A percentile compares a stretch with the other conserved stretches of the same genome.
Conservation (phyloP, 1,284 basidiomycete species). For the Ceratobasidium sp. region DNA sequence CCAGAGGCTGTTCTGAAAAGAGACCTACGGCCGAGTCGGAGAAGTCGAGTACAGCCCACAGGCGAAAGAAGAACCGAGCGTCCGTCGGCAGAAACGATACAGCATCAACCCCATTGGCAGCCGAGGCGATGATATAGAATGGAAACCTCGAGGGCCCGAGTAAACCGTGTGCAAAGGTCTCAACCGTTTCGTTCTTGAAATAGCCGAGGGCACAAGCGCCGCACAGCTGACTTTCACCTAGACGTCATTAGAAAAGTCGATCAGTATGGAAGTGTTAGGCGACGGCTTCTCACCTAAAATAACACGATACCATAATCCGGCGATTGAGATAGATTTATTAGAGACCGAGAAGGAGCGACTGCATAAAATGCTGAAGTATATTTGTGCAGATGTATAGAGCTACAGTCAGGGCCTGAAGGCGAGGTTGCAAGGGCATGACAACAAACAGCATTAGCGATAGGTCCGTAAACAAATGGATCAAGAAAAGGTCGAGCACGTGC, state of each 20-base stretch:
- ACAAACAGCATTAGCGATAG: slow-evolving; percentile 1
- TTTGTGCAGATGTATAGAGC: slow-evolving; percentile 21
- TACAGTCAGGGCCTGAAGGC: slow-evolving; percentile 3
- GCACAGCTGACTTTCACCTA: not conserved
- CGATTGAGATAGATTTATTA: not conserved
- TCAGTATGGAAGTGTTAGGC: not conserved
- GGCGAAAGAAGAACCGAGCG: not conserved
- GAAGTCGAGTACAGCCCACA: not conserved
- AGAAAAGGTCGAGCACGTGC: not conserved
- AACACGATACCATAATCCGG: not conserved
- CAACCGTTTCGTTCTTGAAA: slow-evolving; percentile 1
- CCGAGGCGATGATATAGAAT: not conserved
- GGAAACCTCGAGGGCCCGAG: not conserved
- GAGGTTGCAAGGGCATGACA: not conserved
- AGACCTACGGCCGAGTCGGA: too few relatives aligned
- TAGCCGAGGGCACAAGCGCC: slow-evolving; percentile 2
- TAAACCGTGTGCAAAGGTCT: not conserved
- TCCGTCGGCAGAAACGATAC: not conserved
- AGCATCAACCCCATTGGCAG: not conserved
- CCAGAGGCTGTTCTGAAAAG: too few relatives aligned
- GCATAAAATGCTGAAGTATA: slow-evolving; percentile 16
- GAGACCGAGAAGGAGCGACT: not conserved
- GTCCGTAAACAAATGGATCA: not conserved
- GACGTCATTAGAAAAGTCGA: not conserved
- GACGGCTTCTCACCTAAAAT: slow-evolving; percentile 22